Percentiles rank a stretch among this genome's conserved stretches.
phyloP scores from a whole-genome alignment of 768 basidiomycete species.

The Rhodosporidiobolus sp. region DNA sequence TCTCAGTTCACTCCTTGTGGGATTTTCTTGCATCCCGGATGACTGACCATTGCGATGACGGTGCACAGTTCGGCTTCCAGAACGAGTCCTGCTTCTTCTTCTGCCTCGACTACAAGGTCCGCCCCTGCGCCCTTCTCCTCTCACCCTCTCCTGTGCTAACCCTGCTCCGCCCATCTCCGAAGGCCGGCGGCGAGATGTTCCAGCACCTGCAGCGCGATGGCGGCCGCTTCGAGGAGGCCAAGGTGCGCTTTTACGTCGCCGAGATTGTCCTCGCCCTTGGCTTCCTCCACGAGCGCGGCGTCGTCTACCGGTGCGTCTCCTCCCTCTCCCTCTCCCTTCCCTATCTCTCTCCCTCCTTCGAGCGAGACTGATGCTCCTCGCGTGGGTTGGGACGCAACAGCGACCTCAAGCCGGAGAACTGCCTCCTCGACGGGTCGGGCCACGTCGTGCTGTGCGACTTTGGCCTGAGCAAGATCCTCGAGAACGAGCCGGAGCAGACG shows the following conservation, averaged over 20 bases:
- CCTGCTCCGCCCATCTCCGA: constrained; percentile 75
- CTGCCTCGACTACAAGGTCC: constrained; percentile 38
- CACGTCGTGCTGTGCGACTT: constrained; percentile 98
- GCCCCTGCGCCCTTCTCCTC: background rate
- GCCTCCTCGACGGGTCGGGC: constrained; percentile 90
- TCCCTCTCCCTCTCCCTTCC: too few species aligned
- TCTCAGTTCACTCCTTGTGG: too few species aligned
- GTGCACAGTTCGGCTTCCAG: constrained; percentile 72
- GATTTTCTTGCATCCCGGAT: constrained; percentile 48
- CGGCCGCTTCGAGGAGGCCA: constrained; percentile 88
- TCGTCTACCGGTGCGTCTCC: constrained; percentile 60
- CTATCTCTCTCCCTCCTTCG: background rate
- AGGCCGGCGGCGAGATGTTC: constrained; percentile 96
- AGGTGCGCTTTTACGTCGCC: constrained; percentile 89
- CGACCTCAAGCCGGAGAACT: constrained; percentile 97
- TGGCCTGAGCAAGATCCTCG: constrained; percentile 73
- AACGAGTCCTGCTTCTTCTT: constrained; percentile 30
- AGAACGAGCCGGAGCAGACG: constrained; percentile 57
- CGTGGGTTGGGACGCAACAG: background rate
- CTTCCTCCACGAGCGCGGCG: constrained; percentile 91
- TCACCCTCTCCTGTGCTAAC: background rate
- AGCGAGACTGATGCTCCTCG: background rate
- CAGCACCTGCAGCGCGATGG: constrained; percentile 97
- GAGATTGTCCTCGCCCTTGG: constrained; percentile 90
- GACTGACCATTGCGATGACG: constrained; percentile 91